These are phyloP conservation scores for Sphagnum magellanicum DNA, from an alignment of 228 moss, liverwort and hornwort species.

Conservation along the genomic window DNA sequence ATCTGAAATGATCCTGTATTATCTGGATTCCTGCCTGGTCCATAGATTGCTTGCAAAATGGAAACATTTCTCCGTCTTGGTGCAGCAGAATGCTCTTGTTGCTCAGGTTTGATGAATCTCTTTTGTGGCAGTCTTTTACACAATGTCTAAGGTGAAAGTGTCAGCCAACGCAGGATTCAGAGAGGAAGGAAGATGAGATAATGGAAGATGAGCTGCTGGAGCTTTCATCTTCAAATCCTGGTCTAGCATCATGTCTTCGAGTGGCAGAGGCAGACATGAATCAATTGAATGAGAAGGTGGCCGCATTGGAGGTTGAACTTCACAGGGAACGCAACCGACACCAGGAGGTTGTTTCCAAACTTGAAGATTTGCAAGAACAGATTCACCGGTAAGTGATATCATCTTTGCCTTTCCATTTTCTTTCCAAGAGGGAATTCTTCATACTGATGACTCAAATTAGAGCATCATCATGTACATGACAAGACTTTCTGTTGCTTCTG, in stretches of 20 bases:
- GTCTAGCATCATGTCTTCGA: conserved; percentile 22
- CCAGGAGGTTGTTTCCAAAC: conserved; percentile 53
- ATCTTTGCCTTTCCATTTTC: too few relatives aligned
- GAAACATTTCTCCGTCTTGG: too few relatives aligned
- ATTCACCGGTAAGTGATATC: conserved; percentile 31
- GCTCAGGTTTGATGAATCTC: too few relatives aligned
- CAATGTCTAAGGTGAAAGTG: neutral
- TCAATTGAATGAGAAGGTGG: conserved; percentile 46
- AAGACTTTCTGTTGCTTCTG: too few relatives aligned
- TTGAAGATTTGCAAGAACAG: conserved; percentile 55
- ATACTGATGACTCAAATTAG: too few relatives aligned
- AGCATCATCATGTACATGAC: too few relatives aligned
- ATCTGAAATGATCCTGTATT: too few relatives aligned
- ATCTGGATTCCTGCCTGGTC: too few relatives aligned
- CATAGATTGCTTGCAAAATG: too few relatives aligned
- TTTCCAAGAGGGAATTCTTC: too few relatives aligned
- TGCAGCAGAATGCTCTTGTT: too few relatives aligned
- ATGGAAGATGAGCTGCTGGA: conserved; percentile 47
- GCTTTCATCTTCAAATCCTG: conserved; percentile 33
- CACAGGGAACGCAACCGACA: conserved; percentile 49
- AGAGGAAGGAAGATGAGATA: conserved; percentile 42
- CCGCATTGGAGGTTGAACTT: conserved; percentile 44
- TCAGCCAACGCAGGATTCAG: conserved; percentile 6
- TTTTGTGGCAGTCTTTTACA: too few relatives aligned
- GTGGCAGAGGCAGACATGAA: conserved; percentile 53